Evolutionary conservation across 306 rosid genomes (phyloP), one percentile per base, ranked within the genome.

Genomic region (Glycyrrhiza uralensis): DNA sequence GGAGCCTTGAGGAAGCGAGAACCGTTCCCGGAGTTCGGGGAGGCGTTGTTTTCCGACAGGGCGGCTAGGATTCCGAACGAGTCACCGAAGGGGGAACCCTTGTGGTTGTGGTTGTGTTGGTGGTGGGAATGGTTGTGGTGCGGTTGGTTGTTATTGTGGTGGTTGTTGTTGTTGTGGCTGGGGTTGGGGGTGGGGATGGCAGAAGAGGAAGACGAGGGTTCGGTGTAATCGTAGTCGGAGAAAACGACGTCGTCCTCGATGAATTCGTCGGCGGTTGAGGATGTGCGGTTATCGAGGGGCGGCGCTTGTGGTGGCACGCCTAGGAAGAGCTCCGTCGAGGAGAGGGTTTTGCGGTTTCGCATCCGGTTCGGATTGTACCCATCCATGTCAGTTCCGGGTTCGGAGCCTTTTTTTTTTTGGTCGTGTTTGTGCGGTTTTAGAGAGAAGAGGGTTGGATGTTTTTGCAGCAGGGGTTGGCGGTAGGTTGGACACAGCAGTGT

Each of bases 11-110:
- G 82, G 28, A 81, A 67, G 47, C 81, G 82, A 7, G 93, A 82
- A 38, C 42, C 54, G 70, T 64, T 75, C 0, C 82, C 77, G 3
- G 55, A 52, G 11, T 23, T 77, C 3, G 85, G 65, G 4, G 88
- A 50, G 7, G 81, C 47, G 52, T 89, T 87, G 42, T 81, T 76
- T 60, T 86, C 96, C 11, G 98, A 91, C 10, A 87, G 82, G 9
- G 89, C 94, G 22, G 98, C 94, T 55, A 86, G 97, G 83, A 92
- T 86, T n/a, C 96, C 97, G 76, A 86, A 92, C 7, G 84, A 22
- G 49, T 87, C 90, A 0, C 78, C 46, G 35, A 45, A 71, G 1
- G 80, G 62, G 39, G 82, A 76, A 20, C 71, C 79, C 63, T 81
- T 87, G 69, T 38, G 78, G 24, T 54, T 29, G 29, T 41, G 80